These are phyloP conservation scores for Skeletonema grethae DNA, from an alignment of 108 stramenopile genomes.

Conservation along the genomic window DNA sequence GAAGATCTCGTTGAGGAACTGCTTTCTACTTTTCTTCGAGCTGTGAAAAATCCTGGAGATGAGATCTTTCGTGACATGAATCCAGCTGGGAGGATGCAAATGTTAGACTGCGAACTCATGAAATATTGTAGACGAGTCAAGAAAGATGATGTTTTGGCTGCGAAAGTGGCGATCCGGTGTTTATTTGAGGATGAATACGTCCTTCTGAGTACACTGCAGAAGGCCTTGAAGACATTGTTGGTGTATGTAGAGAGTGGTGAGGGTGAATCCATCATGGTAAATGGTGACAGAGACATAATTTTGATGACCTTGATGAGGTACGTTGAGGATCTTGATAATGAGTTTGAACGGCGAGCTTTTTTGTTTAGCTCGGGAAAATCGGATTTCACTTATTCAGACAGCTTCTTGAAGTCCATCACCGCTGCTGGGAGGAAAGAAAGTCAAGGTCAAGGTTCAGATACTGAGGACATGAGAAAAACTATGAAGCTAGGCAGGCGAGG, in stretches of 20 bases:
- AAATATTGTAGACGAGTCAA: slow-evolving; percentile 18
- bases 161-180: slow-evolving; percentile 59
- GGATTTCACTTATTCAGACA: not conserved
- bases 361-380: not conserved
- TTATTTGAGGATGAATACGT: slow-evolving; percentile 68
- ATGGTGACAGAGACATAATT: not conserved
- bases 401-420: not conserved
- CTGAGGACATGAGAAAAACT: too few relatives aligned
- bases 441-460: too few relatives aligned
- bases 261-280: not conserved
- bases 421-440: not conserved
- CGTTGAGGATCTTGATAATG: not conserved
- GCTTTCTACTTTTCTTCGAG: slow-evolving; percentile 40
- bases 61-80: slow-evolving; percentile 50
- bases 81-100: slow-evolving; percentile 54
- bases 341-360: not conserved
- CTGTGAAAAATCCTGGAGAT: slow-evolving; percentile 38
- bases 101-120: slow-evolving; percentile 55
- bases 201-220: not conserved
- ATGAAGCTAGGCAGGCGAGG: not conserved
- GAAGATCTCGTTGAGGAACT: slow-evolving; percentile 49
- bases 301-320: not conserved
- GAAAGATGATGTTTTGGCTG: slow-evolving; percentile 39
- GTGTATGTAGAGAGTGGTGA: not conserved
- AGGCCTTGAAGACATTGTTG: slow-evolving; percentile 38